Evolutionary conservation across 257 asterid genomes (phyloP), one percentile per base, ranked within the genome.

Genomic region (Nicotiana sylvestris): DNA sequence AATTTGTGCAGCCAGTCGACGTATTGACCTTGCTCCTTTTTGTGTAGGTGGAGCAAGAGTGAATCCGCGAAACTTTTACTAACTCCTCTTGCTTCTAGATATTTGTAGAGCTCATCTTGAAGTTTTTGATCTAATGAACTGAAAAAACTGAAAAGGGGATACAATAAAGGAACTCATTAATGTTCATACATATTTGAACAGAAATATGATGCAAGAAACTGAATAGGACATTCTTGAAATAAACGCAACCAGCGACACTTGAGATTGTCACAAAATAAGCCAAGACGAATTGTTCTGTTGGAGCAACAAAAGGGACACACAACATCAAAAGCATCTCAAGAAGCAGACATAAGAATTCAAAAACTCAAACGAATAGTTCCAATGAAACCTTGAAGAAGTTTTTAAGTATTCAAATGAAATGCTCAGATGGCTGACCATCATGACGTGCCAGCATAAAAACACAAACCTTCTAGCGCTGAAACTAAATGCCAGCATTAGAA

Each of bases 21-120:
- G n/a, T 93, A 96, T 85, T 90, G 97, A 81, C 82, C 88, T 32
- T 94, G 97, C 89, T 94, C 98, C 88, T 94, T 94, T 67, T 88
- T 92, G 87, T 92, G 97, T 58, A 96, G 85, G 85, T 91, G 91
- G 66, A 85, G 86, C 37, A 94, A 84, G 82, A 96, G 92, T n/a
- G 89, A 90, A 87, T 85, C 89, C 6, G 88, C 83, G 27, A 92
- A 90, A 81, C 84, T 88, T 85, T 91, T 92, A 78, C 86, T 87
- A 7, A 96, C 86, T 66, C 99, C 98, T 85, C 95, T 90, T 49
- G 89, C 85, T 18, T 89, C 89, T 37, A 96, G 92, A 85, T 92
- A 96, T 74, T 84, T 91, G 90, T 87, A 88, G 77, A 96, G 91
- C 86, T 90, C 94, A 11, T 84, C 82, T 85, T 91, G 95, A 87